These are phyloP conservation scores for Carallia brachiata DNA, from an alignment of 345 rosid genomes.

Conservation along the genomic window DNA sequence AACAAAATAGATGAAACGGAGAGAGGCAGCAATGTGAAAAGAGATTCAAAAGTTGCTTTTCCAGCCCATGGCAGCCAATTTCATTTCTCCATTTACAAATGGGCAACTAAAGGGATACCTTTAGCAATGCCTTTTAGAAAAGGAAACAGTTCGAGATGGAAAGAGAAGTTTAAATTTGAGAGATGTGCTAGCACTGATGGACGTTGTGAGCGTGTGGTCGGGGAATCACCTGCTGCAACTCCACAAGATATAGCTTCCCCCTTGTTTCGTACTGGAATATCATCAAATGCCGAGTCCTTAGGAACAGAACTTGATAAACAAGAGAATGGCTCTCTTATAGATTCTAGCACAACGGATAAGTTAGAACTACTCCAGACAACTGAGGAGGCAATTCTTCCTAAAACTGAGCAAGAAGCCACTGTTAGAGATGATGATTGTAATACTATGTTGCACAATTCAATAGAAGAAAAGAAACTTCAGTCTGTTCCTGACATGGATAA, in stretches of 20 bases:
- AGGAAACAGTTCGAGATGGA: constrained; percentile 36
- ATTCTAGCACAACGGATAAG: constrained; percentile 9
- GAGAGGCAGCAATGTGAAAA: constrained; percentile 15
- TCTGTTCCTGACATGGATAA: constrained; percentile 20
- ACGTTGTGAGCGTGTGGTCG: constrained; percentile 21
- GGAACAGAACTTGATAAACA: constrained; percentile 18
- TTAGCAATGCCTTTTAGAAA: constrained; percentile 42
- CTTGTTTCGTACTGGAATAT: constrained; percentile 5
- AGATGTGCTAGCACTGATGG: constrained; percentile 31
- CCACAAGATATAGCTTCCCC: constrained; percentile 9
- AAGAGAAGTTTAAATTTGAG: constrained; percentile 39
- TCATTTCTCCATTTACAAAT: constrained; percentile 91
- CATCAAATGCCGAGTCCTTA: constrained; percentile 10
- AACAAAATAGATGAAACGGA: constrained; percentile 30
- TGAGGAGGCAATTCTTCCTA: constrained; percentile 20
- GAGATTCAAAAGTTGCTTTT: constrained; percentile 32
- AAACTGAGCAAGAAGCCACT: constrained; percentile 6
- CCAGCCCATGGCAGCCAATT: constrained; percentile 34
- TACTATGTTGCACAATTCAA: constrained; percentile 2
- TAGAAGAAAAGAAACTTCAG: constrained; percentile 19
- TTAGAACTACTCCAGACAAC: constrained; percentile 11
- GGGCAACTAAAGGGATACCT: constrained; percentile 78
- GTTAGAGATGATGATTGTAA: constrained; percentile 9
- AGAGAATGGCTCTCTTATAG: constrained; percentile 7
- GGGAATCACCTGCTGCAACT: constrained; percentile 14